phyloP scores from a whole-genome alignment of 352 stramenopile genomes.

The Pythium sukuiense region DNA sequence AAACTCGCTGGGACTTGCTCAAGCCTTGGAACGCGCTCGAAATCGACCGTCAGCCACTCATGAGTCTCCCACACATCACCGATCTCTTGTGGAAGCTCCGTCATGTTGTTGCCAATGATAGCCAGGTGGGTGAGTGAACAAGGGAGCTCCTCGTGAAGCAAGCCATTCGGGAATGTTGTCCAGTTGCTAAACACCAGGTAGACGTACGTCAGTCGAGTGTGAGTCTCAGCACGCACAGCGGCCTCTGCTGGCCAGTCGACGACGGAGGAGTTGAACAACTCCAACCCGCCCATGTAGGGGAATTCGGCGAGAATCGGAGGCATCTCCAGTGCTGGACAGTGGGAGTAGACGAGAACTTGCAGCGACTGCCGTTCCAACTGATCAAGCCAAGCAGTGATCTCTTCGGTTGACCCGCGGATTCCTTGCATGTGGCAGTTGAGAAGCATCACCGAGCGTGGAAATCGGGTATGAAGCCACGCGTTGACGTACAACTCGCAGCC shows the following conservation, averaged over 20 bases:
- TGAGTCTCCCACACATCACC: conserved; percentile 2
- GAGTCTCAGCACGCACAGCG: too few species aligned
- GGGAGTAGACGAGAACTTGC: conserved; percentile 15
- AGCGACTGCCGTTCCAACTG: conserved; percentile 14
- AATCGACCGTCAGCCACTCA: conserved; percentile 1
- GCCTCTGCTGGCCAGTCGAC: too few species aligned
- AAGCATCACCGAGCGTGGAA: conserved; percentile 20
- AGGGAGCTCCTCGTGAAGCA: conserved; percentile 4
- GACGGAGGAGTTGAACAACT: too few species aligned
- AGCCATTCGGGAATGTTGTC: not conserved
- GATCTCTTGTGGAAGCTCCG: conserved; percentile 3
- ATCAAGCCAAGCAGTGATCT: conserved; percentile 4
- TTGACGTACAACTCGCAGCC: conserved; percentile 13
- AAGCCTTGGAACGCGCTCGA: not conserved
- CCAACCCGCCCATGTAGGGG: too few species aligned
- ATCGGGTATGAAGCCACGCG: conserved; percentile 8
- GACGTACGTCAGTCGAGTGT: too few species aligned
- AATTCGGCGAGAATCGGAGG: not conserved
- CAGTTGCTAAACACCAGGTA: conserved; percentile 8
- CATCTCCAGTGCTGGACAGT: conserved; percentile 20
- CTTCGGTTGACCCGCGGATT: not conserved
- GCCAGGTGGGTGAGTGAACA: not conserved
- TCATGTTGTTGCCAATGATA: conserved; percentile 15
- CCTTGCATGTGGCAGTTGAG: conserved; percentile 18
- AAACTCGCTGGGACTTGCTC: not conserved